Conservation (phyloP, 2,329 filamentous ascomycete genomes). For the Cryphonectria radicalis region DNA sequence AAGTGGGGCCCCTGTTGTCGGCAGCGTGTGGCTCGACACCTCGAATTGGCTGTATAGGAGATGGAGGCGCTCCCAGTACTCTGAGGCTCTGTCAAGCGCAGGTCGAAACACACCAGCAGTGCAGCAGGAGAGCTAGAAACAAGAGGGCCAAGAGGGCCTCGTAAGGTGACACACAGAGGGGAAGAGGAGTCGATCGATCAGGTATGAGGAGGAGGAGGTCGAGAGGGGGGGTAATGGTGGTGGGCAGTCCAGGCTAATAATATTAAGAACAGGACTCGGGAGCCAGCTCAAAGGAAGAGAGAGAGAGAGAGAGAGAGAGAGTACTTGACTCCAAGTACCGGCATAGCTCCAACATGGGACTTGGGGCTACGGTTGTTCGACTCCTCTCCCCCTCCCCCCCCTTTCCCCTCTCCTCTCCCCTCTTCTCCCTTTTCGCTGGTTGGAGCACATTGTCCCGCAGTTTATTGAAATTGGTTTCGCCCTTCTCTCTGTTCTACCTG, state of each 20-base stretch:
- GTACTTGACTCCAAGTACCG: conserved; percentile 4
- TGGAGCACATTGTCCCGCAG: conserved; percentile 8
- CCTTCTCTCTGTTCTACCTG: not conserved
- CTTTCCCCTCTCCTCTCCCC: not conserved
- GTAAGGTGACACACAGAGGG: not conserved
- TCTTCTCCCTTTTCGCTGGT: not conserved
- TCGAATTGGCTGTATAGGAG: conserved; percentile 1
- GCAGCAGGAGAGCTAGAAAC: conserved; percentile 1
- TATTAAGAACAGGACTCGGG: conserved; percentile 5
- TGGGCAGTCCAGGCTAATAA: conserved; percentile 12
- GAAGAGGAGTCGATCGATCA: conserved; percentile 16
- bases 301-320: conserved; percentile 4
- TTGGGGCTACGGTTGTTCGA: not conserved
- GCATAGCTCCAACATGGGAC: conserved; percentile 10
- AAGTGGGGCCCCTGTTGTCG: conserved; percentile 22
- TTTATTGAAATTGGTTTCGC: conserved; percentile 1
- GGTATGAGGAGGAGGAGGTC: conserved; percentile 13
- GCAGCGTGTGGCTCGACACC: conserved; percentile 2
- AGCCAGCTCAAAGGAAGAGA: conserved; percentile 2
- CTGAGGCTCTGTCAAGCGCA: not conserved
- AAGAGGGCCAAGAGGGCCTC: not conserved
- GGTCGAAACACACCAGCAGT: not conserved
- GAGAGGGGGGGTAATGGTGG: conserved; percentile 9
- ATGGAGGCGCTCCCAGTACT: not conserved
- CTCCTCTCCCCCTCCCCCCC: not conserved